Evolutionary conservation across 257 asterid genomes (phyloP), one percentile per base, ranked within the genome.

Genomic region (Gynochthodes officinalis): DNA sequence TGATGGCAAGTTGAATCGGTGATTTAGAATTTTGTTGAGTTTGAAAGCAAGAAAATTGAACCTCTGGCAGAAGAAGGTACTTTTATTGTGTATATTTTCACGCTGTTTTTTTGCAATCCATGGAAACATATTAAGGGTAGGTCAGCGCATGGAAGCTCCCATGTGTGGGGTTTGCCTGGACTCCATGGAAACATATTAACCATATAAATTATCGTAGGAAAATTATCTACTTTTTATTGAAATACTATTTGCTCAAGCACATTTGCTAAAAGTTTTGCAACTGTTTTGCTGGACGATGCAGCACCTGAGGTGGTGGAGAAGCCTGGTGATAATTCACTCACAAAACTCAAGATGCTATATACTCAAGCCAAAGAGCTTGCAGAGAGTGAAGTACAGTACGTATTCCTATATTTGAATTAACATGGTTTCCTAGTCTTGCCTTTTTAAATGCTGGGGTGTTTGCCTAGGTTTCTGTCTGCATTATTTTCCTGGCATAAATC

Each of bases 291-390:
- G 80, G 68, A 64, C 64, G 40, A n/a, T 72, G 82, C 91, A 95
- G 98, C 90, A 75, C 98, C 97, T 25, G 97, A 88, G 77, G 81
- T 85, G 49, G 97, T 95, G 67, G 96, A 95, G 78, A 91, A 87
- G 83, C 92, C 98, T 25, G 93, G 93, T 69, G 98, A 95, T 79
- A 85, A 66, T 81, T 95, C 98, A 50, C 81, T 95, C 42, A 65
- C 86, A 49, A 87, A 58, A 84, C 99, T 95, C 64, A 92, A 87
- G 83, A 75, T 62, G 80, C 78, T 92, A 79, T 95, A 95, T 59
- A 85, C 80, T 73, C 93, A 80, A 80, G 99, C 98, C 70, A 95
- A 90, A 84, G 98, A 90, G 52, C 89, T 95, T 40, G 89, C 98
- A 0, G 98, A 88, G 85, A 80, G 46, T 68, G 99, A 95, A 90